phyloP scores from a whole-genome alignment of 2,329 filamentous ascomycete genomes.

The Microsporum audouinii region DNA sequence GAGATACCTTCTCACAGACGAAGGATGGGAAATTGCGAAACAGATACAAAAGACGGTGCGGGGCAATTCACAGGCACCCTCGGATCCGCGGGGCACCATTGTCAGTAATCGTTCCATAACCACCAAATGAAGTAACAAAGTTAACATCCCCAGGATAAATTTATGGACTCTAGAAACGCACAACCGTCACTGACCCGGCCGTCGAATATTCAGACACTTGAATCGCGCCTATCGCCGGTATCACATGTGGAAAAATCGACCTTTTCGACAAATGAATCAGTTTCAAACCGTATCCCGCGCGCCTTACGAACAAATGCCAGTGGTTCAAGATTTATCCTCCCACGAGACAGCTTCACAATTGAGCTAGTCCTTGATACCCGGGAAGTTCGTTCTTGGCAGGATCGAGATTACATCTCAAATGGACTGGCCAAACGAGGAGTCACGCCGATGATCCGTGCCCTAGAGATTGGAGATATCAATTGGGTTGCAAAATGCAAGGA shows the following conservation, averaged over 20 bases:
- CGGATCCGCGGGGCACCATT: background rate
- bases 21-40: slow-evolving; percentile 63
- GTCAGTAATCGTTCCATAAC: background rate
- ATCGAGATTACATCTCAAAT: slow-evolving; percentile 65
- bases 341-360: slow-evolving; percentile 57
- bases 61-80: background rate
- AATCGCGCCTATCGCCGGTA: background rate
- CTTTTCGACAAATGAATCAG: background rate
- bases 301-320: background rate
- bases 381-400: slow-evolving; percentile 59
- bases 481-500: slow-evolving; percentile 68
- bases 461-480: slow-evolving; percentile 63
- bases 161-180: background rate
- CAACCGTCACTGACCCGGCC: background rate
- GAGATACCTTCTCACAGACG: slow-evolving; percentile 61
- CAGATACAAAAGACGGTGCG: slow-evolving; percentile 36
- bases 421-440: slow-evolving; percentile 57
- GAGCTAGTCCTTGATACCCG: slow-evolving; percentile 63
- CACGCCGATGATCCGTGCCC: slow-evolving; percentile 52
- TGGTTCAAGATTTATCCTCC: slow-evolving; percentile 47
- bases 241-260: background rate
- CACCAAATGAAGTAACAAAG: background rate
- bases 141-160: background rate
- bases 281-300: background rate
- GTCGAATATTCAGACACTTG: background rate